Percentiles rank a stretch among this genome's conserved stretches.
phyloP scores from a whole-genome alignment of 2,329 filamentous ascomycete species.

The Gliomastix tumulicola region DNA sequence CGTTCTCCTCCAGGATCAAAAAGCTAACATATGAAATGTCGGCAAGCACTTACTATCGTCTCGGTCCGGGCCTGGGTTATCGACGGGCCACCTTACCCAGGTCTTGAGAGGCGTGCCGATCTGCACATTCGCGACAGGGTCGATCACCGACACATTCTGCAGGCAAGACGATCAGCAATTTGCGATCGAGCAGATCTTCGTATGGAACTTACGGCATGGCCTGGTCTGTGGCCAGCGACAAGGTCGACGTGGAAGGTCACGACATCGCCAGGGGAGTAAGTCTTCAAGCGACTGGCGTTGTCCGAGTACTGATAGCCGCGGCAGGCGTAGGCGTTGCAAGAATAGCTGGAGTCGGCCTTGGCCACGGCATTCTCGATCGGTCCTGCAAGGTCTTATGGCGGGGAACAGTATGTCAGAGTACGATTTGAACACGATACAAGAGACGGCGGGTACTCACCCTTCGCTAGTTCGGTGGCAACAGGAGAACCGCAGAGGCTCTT shows the following conservation, averaged over 20 bases:
- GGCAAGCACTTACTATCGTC: neutral
- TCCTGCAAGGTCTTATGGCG: too few species aligned
- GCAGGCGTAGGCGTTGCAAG: slow-evolving; percentile 37
- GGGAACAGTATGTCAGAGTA: too few species aligned
- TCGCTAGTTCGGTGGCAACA: too few species aligned
- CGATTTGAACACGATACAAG: too few species aligned
- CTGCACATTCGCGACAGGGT: slow-evolving; percentile 41
- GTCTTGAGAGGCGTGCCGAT: slow-evolving; percentile 41
- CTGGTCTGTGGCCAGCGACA: slow-evolving; percentile 33
- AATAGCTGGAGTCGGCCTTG: slow-evolving; percentile 8
- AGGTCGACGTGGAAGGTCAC: slow-evolving; percentile 31
- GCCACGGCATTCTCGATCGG: slow-evolving; percentile 2
- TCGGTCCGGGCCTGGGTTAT: slow-evolving; percentile 1
- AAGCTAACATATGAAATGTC: too few species aligned
- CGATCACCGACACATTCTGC: slow-evolving; percentile 52
- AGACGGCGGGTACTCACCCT: too few species aligned
- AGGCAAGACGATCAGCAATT: too few species aligned
- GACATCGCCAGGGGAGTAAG: slow-evolving; percentile 31
- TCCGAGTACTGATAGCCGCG: slow-evolving; percentile 37
- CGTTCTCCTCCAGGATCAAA: neutral
- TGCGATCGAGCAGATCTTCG: slow-evolving; percentile 1
- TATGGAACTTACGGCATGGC: slow-evolving; percentile 18
- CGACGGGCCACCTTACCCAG: slow-evolving; percentile 1
- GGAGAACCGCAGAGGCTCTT: too few species aligned
- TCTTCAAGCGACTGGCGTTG: slow-evolving; percentile 33